phyloP scores from a whole-genome alignment of 257 asterid species.

The Hygrophila difformis region DNA sequence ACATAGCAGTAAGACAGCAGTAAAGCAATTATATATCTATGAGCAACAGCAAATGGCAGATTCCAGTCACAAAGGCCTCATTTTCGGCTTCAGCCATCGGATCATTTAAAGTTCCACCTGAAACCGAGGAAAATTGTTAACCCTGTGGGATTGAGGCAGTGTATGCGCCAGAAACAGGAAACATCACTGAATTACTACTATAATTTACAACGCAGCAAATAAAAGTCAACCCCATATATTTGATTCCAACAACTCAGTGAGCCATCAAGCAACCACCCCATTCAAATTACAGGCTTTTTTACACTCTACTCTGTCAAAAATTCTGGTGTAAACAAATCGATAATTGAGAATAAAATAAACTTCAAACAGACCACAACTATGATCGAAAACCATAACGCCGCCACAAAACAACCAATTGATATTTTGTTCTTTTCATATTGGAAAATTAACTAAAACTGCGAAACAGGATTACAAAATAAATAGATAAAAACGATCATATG shows the following conservation, averaged over 20 bases:
- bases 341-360: neutral
- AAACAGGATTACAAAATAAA: too few relatives aligned
- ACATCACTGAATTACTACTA: slow-evolving; percentile 6
- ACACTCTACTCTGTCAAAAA: neutral
- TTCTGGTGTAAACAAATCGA: neutral
- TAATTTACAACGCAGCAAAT: slow-evolving; percentile 3
- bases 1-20: slow-evolving; percentile 29
- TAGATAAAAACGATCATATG: slow-evolving; percentile 12
- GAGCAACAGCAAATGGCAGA: slow-evolving; percentile 1
- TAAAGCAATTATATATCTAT: neutral
- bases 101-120: slow-evolving; percentile 8
- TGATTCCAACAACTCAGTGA: neutral
- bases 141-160: neutral
- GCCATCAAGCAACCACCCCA: slow-evolving; percentile 3
- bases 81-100: slow-evolving; percentile 16
- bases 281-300: neutral
- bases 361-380: neutral
- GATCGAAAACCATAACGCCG: neutral
- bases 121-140: neutral
- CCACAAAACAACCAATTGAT: neutral
- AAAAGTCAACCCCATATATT: neutral
- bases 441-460: too few relatives aligned
- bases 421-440: too few relatives aligned
- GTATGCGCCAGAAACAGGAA: neutral
- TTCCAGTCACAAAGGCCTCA: slow-evolving; percentile 9